Evolutionary conservation across 257 asterid genomes (phyloP), one percentile per base, ranked within the genome.

Genomic region (Paulownia fortunei): DNA sequence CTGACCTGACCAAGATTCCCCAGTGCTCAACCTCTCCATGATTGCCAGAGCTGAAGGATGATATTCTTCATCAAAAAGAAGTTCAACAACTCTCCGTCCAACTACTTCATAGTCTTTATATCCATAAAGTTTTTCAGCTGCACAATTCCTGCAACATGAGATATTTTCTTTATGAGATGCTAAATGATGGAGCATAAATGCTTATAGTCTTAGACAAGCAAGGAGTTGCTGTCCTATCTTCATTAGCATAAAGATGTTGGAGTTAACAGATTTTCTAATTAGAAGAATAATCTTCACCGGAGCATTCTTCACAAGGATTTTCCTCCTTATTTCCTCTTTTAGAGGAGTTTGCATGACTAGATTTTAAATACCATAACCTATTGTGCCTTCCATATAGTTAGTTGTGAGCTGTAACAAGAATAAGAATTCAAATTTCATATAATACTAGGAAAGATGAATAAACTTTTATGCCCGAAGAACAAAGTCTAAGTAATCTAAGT

Each of bases 71-170:
- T 83, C 87, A 63, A 81, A 71, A 61, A 88, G 85, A 64, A 90
- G 83, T 15, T 83, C 88, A 36, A 42, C 60, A 7, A 46, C 86
- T 69, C 74, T 81, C 32, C 76, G 83, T 74, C 95, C 96, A 24
- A 90, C 15, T 26, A 84, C 91, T 86, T 94, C 97, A 37, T 80
- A 52, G 49, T 82, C 86, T 73, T 86, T 89, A 77, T 94, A 92
- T 18, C 92, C 97, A 73, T 67, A 94, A 59, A 94, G 92, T 51
- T 85, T 90, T 82, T 92, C 97, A 37, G 98, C 97, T 0, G 96
- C 86, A 26, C 47, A 49, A 69, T 91, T 94, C 97, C 97, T 94
- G 86, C 82, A 77, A 81, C 67, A 66, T 8, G 30, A 74, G 59
- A 59, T 32, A 44, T 15, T 11, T n/a, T 72, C 46, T 36, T 56